Percentiles rank a stretch among this genome's conserved stretches.
Evolutionary conservation across 208 protist species (phyloP).

Genomic region (Balamuthia mandrillaris): DNA sequence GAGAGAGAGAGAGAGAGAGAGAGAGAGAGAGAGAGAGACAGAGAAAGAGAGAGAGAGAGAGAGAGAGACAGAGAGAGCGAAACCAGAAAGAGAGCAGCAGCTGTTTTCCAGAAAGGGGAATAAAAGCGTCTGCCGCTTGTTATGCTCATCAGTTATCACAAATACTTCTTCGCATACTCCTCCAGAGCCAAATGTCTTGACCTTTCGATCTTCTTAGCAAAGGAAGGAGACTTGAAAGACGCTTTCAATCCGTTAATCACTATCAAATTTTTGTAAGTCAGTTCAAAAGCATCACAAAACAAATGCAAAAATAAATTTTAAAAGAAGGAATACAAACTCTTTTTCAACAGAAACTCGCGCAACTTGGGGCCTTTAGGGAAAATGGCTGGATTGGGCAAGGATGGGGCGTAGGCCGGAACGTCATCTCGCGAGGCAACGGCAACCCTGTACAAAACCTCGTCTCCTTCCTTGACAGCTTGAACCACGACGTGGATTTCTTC

Average conservation of each 20-base stretch:
- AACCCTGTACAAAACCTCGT: constrained; percentile 5
- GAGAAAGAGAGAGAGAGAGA: no score
- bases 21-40: no score
- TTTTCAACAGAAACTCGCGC: background rate
- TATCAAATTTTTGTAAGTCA: background rate
- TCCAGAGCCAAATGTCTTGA: background rate
- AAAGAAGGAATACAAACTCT: background rate
- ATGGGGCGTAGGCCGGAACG: constrained; percentile 4
- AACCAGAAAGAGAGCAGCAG: no score
- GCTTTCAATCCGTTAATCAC: background rate
- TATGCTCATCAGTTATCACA: background rate
- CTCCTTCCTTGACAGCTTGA: constrained; percentile 2
- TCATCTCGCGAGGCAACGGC: constrained; percentile 7
- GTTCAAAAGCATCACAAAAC: background rate
- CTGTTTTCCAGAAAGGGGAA: no score
- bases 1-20: no score
- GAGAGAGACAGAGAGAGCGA: no score
- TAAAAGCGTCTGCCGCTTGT: no score
- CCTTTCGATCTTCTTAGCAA: background rate
- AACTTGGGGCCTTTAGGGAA: background rate
- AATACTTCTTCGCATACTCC: constrained; percentile 6
- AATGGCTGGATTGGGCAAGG: constrained; percentile 7
- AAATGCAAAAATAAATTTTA: no score
- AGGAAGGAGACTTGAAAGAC: constrained; percentile 6
- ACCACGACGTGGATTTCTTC: background rate